Evolutionary conservation across 306 rosid genomes (phyloP).

Genomic region (Lotus japonicus): DNA sequence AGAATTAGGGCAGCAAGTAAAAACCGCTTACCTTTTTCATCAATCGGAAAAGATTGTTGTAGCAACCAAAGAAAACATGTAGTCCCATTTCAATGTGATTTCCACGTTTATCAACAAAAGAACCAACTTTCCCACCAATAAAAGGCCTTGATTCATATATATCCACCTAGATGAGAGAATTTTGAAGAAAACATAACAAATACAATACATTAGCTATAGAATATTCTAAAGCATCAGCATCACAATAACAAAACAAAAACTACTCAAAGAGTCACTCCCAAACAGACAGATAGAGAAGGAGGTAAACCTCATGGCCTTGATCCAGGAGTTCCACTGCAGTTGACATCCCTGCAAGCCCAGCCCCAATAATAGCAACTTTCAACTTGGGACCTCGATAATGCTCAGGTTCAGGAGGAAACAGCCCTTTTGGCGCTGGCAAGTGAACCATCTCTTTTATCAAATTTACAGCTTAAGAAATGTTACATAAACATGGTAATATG

Average conservation of each 20-base stretch:
- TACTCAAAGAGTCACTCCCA: background rate
- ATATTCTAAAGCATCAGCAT: background rate
- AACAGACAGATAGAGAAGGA: constrained; percentile 5
- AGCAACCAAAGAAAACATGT: constrained; percentile 97
- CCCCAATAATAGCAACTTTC: constrained; percentile 94
- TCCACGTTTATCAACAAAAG: constrained; percentile 85
- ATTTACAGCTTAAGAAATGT: background rate
- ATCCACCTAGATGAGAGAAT: constrained; percentile 66
- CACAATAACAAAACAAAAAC: background rate
- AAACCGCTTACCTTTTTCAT: constrained; percentile 73
- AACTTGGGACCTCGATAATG: constrained; percentile 91
- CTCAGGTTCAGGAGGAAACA: constrained; percentile 94
- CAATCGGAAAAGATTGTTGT: constrained; percentile 91
- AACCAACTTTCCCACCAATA: constrained; percentile 97
- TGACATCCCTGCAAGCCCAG: constrained; percentile 99
- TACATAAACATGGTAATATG: background rate
- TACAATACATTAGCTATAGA: background rate
- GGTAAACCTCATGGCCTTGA: constrained; percentile 92
- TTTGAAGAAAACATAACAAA: background rate
- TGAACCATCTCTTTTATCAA: constrained; percentile 22
- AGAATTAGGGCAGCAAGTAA: constrained; percentile 12
- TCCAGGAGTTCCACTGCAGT: constrained; percentile 97
- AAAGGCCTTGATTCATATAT: constrained; percentile 84
- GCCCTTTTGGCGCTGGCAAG: constrained; percentile 84
- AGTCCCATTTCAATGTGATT: constrained; percentile 99